Percentiles rank a stretch among this genome's conserved stretches.
These are phyloP conservation scores for Leishmania tropica DNA, from an alignment of 208 protist genomes.

Conservation along the genomic window DNA sequence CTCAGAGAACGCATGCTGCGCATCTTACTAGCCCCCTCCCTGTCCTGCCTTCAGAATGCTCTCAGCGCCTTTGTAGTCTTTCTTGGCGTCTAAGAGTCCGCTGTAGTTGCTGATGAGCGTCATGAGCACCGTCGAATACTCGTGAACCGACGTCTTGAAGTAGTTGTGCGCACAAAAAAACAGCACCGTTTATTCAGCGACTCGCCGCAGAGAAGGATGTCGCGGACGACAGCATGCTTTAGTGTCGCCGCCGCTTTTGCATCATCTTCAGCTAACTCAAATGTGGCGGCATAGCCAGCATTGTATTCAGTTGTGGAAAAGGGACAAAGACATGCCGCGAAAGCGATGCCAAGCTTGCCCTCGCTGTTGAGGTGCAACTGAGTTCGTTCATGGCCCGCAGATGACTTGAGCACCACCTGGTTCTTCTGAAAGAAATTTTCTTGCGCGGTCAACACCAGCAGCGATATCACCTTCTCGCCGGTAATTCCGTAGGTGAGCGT, in stretches of 20 bases:
- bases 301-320: conserved; percentile 23
- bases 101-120: conserved; percentile 43
- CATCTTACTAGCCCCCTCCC: not conserved
- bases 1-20: conserved; percentile 35
- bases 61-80: conserved; percentile 31
- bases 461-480: conserved; percentile 48
- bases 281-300: conserved; percentile 30
- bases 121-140: conserved; percentile 61
- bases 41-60: conserved; percentile 11
- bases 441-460: conserved; percentile 43
- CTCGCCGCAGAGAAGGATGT: conserved; percentile 50
- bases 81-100: conserved; percentile 38
- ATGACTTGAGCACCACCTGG: conserved; percentile 65
- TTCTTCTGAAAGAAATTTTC: conserved; percentile 43
- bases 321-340: conserved; percentile 52
- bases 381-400: conserved; percentile 75
- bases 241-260: conserved; percentile 35
- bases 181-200: conserved; percentile 39
- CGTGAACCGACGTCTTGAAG: conserved; percentile 26
- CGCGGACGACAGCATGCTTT: conserved; percentile 20
- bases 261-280: conserved; percentile 32
- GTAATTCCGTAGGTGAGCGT: conserved; percentile 69
- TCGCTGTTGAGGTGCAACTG: conserved; percentile 77
- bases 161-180: conserved; percentile 41
- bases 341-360: conserved; percentile 75